These are phyloP conservation scores for Baorangia bicolor DNA, from an alignment of 768 basidiomycete species.

Conservation along the genomic window DNA sequence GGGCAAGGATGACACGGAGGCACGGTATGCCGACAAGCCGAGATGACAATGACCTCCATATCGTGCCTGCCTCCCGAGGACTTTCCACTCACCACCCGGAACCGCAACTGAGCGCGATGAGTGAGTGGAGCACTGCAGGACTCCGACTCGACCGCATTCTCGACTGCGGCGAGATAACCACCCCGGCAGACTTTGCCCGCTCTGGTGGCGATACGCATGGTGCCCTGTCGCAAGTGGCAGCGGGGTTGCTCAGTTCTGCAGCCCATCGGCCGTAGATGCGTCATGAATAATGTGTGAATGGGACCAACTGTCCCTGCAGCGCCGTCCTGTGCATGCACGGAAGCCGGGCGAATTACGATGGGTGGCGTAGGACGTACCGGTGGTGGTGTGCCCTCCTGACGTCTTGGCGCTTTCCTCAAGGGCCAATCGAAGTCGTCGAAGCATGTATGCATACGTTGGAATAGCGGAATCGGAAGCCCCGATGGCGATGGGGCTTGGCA, in stretches of 20 bases:
- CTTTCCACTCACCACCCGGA: conserved; percentile 4
- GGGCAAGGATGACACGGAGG: conserved; percentile 1
- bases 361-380: conserved; percentile 9
- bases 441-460: conserved; percentile 7
- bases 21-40: conserved; percentile 11
- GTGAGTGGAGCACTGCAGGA: neutral
- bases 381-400: conserved; percentile 1
- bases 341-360: conserved; percentile 7
- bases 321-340: conserved; percentile 13
- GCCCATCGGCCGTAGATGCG: neutral
- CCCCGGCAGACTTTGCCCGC: conserved; percentile 5
- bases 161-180: neutral
- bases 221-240: conserved; percentile 7
- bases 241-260: conserved; percentile 1
- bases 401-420: conserved; percentile 15
- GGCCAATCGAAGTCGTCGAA: conserved; percentile 24
- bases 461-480: conserved; percentile 31
- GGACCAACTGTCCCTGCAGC: neutral
- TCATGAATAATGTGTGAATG: conserved; percentile 8
- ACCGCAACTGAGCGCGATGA: conserved; percentile 5
- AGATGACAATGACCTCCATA: conserved; percentile 1
- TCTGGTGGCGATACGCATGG: neutral
- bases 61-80: neutral
- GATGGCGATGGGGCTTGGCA: conserved; percentile 29
- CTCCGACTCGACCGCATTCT: conserved; percentile 8